Base-by-base conservation (phyloP, 208 protist species). In the Trypanosoma conorhini region DNA sequence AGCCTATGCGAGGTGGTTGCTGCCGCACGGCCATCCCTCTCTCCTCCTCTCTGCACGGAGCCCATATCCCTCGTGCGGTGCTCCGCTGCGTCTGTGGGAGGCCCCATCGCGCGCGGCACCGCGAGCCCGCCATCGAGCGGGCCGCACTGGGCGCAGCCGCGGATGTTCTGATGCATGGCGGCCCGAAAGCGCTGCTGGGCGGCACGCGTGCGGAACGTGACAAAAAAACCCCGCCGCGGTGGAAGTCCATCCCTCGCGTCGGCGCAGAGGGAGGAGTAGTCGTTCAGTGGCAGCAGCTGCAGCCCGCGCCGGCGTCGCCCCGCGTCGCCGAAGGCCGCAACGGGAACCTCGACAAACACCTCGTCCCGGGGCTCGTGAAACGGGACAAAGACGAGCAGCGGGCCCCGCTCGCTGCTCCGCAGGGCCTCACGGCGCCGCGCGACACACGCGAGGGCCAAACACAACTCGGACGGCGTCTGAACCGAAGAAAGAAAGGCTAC, bases 401-500 rank as follows among this genome's bases (percentile, higher is more conserved):
- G n/a, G 3, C 44, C 50, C 19, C 4, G 1, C 21, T 48, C 48
- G 26, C 31, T 38, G 22, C 28, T 8, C 19, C 4, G 33, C 28
- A 22, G 15, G 9, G 35, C 26, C 28, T 40, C 31, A 24, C 59
- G 67, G 22, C 22, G 58, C n/a, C 59, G 33, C 0, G 67, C 44
- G 10, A 72, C n/a, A 57, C 67, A 72, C 1, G 67, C 58, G 5
- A 72, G 58, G 3, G 31, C 44, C 10, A 72, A n/a, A 48, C 48
- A 72, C 67, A 72, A 52, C 50, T 72, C 58, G 21, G 58, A 63
- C 33, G 59, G 60, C 31, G 35, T 22, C 38, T 65, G n/a, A 3
- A 74, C 68, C 0, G 68, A 74, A 51, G 60, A 74, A 48, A 74
- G 68, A 62, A 66, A 67, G 0, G 68, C 68, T 24, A 67, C 26